Conservation (phyloP, 2,329 filamentous ascomycete species). For the Stemphylium beticola region DNA sequence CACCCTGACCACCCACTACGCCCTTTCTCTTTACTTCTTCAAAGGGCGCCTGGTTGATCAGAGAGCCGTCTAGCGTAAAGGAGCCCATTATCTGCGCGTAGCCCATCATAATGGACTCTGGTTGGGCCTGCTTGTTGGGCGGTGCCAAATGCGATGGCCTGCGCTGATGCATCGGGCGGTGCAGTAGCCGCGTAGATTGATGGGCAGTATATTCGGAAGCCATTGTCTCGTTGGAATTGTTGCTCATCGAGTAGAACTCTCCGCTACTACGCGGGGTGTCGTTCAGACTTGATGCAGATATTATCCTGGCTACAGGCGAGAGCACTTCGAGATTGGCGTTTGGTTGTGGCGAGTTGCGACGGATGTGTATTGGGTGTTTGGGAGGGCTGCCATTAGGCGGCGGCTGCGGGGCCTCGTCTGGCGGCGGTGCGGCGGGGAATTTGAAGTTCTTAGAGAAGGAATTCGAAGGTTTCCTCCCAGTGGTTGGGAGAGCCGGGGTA, state of each 20-base stretch:
- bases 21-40: slow-evolving; percentile 96
- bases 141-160: slow-evolving; percentile 44
- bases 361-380: slow-evolving; percentile 46
- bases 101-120: slow-evolving; percentile 95
- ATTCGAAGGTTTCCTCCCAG: slow-evolving; percentile 49
- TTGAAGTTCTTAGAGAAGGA: slow-evolving; percentile 60
- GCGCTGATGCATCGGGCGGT: slow-evolving; percentile 37
- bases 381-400: slow-evolving; percentile 38
- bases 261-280: slow-evolving; percentile 87
- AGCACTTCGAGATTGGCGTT: slow-evolving; percentile 62
- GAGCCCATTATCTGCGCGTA: slow-evolving; percentile 93
- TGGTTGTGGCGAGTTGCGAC: slow-evolving; percentile 32
- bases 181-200: slow-evolving; percentile 58
- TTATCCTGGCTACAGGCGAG: slow-evolving; percentile 69
- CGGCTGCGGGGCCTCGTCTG: slow-evolving; percentile 38
- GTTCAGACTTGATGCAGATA: slow-evolving; percentile 77
- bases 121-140: slow-evolving; percentile 47
- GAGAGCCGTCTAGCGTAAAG: slow-evolving; percentile 87
- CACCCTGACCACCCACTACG: slow-evolving; percentile 80
- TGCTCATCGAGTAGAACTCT: slow-evolving; percentile 94
- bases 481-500: slow-evolving; percentile 49
- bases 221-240: slow-evolving; percentile 91
- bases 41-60: slow-evolving; percentile 88
- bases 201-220: slow-evolving; percentile 79
- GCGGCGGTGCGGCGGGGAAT: slow-evolving; percentile 58